These are phyloP conservation scores for Trichosporon sp. DNA, from an alignment of 1,284 basidiomycete genomes.

Conservation along the genomic window DNA sequence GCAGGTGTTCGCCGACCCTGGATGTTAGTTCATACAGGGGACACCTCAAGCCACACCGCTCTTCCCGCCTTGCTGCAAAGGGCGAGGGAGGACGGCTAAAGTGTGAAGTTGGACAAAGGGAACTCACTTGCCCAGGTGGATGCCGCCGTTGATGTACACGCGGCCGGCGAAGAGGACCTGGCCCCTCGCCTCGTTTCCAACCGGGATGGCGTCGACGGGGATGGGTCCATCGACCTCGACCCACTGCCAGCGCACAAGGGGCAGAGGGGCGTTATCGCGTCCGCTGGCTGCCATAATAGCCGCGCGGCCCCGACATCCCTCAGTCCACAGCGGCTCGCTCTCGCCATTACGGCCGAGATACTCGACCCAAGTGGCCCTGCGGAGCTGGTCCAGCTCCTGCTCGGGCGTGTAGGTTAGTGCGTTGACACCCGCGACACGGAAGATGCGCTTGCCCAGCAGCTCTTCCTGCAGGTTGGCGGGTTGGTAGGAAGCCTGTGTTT, in stretches of 20 bases:
- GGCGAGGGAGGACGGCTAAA: too few species aligned
- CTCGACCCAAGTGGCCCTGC: conserved; percentile 42
- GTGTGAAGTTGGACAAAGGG: too few species aligned
- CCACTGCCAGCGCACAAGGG: conserved; percentile 50
- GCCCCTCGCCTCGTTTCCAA: conserved; percentile 50
- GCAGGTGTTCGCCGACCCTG: conserved; percentile 48
- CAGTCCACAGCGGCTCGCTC: conserved; percentile 67
- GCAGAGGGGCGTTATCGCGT: conserved; percentile 58
- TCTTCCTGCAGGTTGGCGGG: conserved; percentile 37
- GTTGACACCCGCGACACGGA: conserved; percentile 48
- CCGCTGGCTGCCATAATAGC: conserved; percentile 64
- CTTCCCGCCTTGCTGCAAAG: too few species aligned
- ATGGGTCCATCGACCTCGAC: conserved; percentile 43
- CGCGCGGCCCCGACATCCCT: conserved; percentile 62
- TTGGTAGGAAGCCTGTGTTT: conserved; percentile 21
- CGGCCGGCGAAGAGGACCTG: conserved; percentile 49
- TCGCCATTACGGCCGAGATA: conserved; percentile 33
- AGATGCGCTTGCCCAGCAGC: conserved; percentile 44
- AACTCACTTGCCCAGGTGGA: conserved; percentile 55
- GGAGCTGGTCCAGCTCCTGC: conserved; percentile 35
- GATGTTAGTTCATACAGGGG: background rate
- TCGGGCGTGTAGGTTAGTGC: conserved; percentile 43
- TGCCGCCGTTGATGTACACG: conserved; percentile 49
- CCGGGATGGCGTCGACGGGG: conserved; percentile 51
- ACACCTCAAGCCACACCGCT: too few species aligned